phyloP scores from a whole-genome alignment of 441 rosid genomes.

The Populus hybrid region DNA sequence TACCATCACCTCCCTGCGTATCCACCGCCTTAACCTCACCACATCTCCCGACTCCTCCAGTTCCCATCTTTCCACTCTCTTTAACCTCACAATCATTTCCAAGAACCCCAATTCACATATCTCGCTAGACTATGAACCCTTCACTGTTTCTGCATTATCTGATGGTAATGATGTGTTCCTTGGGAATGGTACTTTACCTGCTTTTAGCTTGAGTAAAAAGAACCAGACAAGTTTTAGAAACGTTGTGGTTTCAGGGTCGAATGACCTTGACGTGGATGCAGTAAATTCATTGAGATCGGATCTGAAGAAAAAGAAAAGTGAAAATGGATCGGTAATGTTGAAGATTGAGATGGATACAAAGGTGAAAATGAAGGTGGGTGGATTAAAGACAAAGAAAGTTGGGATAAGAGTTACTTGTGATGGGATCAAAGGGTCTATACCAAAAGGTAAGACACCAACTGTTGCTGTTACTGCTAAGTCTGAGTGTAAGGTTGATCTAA shows the following conservation, averaged over 20 bases:
- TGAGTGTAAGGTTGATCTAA: conserved; percentile 72
- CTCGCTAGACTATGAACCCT: conserved; percentile 52
- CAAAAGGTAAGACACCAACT: conserved; percentile 57
- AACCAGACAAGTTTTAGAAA: conserved; percentile 62
- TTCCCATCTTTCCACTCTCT: conserved; percentile 40
- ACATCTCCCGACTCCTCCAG: conserved; percentile 59
- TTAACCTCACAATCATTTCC: conserved; percentile 63
- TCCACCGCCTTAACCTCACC: conserved; percentile 67
- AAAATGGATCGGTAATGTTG: conserved; percentile 25
- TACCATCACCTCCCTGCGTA: conserved; percentile 60
- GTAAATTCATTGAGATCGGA: conserved; percentile 41
- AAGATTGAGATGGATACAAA: conserved; percentile 61
- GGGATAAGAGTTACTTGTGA: conserved; percentile 66
- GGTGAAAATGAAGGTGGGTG: conserved; percentile 64
- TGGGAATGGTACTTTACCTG: conserved; percentile 56
- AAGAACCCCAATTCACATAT: conserved; percentile 82
- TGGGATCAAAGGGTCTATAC: conserved; percentile 52
- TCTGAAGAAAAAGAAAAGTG: conserved; percentile 52
- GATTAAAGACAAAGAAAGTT: conserved; percentile 51
- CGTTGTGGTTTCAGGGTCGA: conserved; percentile 38
- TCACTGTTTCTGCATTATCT: conserved; percentile 39
- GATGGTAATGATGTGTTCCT: conserved; percentile 30
- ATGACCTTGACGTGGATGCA: conserved; percentile 43
- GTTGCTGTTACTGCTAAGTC: conserved; percentile 52
- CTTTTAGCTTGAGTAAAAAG: conserved; percentile 53